Base-by-base conservation (phyloP, 257 asterid species). In the Nicotiana noctiflora region DNA sequence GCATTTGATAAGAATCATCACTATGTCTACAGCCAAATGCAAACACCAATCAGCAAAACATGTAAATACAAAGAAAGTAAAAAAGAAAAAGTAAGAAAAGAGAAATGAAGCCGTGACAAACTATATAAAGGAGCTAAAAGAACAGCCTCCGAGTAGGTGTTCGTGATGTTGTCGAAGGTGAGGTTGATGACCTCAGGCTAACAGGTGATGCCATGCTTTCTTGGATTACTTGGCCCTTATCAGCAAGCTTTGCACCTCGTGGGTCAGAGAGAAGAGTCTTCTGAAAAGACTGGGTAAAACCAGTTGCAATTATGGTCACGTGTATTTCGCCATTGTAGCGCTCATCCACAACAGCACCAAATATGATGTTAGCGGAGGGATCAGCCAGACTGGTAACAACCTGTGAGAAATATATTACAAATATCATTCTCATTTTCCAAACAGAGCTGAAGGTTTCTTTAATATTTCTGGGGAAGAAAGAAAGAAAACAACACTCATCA, bases 271-370 rank as follows among this genome's bases (percentile, higher is more conserved):
- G 90, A 77, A 96, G 91, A 4, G 84, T 86, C 87, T 90, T 96
- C 87, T 96, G 98, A 83, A 89, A 91, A 2, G 98, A 93, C 68
- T 93, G 98, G 17, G 98, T 84, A 86, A 96, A 96, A 76, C 99
- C 99, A 19, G 99, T 96, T 4, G 99, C 99, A 49, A 96, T 96
- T 53, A 96, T 93, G 6, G 99, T 96, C 44, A 96, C 98, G 5
- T 96, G 99, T 61, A 96, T 94, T 87, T 93, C 98, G 21, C 99
- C 98, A 13, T 92, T 94, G 86, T 88, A 96, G 17, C 97, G 87
- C 81, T 94, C 99, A 75, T 96, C 99, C 88, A 96, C 99, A 34
- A 96, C 99, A 51, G 99, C 99, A 21, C 99, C 99, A 84, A 96
- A 96, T 83, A 94, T 96, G 44, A 96, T 96, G 82, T 94, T 96